Base-by-base conservation (phyloP, 495 filamentous ascomycete genomes). In the Penicillium psychrofluorescens region DNA sequence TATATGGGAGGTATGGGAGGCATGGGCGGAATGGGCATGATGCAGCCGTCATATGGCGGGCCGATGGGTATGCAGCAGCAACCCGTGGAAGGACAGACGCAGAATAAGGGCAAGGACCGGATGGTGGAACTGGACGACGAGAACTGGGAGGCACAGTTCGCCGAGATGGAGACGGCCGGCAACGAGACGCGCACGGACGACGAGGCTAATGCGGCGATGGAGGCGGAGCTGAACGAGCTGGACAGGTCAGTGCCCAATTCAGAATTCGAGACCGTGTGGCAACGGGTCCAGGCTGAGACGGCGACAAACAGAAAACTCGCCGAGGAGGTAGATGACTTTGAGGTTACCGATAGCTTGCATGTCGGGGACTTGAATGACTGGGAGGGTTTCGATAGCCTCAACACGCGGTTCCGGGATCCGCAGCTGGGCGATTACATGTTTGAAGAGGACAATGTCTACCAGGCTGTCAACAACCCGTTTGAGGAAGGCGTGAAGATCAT, bases 141-240 rank as follows among this genome's bases (percentile, higher is more conserved):
- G 53, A 83, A 92, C 45, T 99, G 94, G 92, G 92, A 97, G 67
- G 84, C 85, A 47, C 90, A 97, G 58, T 99, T 99, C 58, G 82
- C 84, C 36, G 78, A 91, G 67, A 81, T 97, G 61, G 89, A 92
- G 66, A 70, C 84, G 35, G 77, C 82, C 38, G 83, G 80, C 14
- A 72, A 78, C 38, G 66, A 78, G 53, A 65, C 70, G 22, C 50
- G 78, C 39, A 58, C 47, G 48, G 88, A 94, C 56, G 79, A 80
- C 16, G 75, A 84, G 62, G 84, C 84, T 45, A 81, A 84, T 40
- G 72, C 72, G 45, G 87, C 83, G 11, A 89, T 92, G 62, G 94
- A 97, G 70, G 77, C 74, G 43, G 89, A 97, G 72, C 76, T 97
- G 59, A 81, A 95, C 68, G 75, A 86, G 64, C 77, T 95, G 72